These are phyloP conservation scores for Rhizomucor miehei DNA, from an alignment of 371 early-diverging fungal species.

Conservation along the genomic window DNA sequence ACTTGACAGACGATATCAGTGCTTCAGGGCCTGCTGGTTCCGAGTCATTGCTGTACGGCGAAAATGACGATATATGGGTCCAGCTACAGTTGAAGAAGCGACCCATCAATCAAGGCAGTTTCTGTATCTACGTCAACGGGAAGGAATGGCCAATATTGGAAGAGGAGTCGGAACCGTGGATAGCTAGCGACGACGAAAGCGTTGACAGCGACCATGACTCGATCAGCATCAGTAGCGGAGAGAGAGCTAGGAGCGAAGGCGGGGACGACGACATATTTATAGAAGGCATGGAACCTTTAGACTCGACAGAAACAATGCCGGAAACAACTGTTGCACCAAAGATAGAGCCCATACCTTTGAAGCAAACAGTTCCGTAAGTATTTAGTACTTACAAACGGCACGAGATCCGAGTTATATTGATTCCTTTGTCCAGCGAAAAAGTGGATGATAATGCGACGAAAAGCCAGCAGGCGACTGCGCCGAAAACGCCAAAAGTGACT, in stretches of 20 bases:
- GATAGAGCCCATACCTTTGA: too few species aligned
- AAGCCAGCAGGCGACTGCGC: background rate
- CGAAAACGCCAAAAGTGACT: background rate
- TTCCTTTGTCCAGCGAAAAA: too few species aligned
- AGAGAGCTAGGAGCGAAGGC: background rate
- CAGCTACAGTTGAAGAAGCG: background rate
- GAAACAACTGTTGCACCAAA: too few species aligned
- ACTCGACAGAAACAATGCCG: background rate
- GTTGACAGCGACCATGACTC: constrained; percentile 25
- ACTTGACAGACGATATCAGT: constrained; percentile 14
- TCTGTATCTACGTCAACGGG: constrained; percentile 25
- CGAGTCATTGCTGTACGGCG: background rate
- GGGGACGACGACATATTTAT: background rate
- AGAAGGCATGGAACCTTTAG: background rate
- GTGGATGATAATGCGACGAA: background rate
- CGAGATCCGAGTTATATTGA: too few species aligned
- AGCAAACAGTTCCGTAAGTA: too few species aligned
- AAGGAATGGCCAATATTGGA: constrained; percentile 32
- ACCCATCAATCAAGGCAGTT: background rate
- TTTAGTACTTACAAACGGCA: too few species aligned
- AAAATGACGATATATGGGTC: constrained; percentile 6
- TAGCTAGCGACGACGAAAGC: constrained; percentile 2
- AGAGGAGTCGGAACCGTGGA: background rate
- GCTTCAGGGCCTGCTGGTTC: too few species aligned
- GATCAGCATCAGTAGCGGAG: background rate